A percentile compares a stretch with the other conserved stretches of the same genome.
Evolutionary conservation across 108 stramenopile genomes (phyloP).

Genomic region (Pseudonitzschia multiseries): DNA sequence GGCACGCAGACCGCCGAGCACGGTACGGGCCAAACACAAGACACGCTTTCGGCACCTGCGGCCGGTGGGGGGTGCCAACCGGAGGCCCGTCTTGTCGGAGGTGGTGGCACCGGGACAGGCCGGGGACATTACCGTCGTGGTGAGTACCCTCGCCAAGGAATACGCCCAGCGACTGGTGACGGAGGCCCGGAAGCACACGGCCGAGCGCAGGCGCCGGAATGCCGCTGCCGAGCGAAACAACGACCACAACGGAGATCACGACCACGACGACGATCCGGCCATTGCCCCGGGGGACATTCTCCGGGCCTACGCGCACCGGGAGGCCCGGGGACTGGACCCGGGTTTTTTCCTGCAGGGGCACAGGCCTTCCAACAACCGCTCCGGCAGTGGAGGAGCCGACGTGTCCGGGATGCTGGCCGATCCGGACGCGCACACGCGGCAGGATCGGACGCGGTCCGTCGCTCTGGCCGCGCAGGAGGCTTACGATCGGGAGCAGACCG

Average conservation of each 20-base stretch:
- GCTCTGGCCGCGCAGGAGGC: not conserved
- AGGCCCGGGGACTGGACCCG: constrained; percentile 69
- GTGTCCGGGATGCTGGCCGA: not conserved
- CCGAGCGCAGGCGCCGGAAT: constrained; percentile 20
- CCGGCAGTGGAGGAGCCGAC: not conserved
- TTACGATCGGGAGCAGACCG: not conserved
- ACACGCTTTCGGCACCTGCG: constrained; percentile 7
- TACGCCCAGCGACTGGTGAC: constrained; percentile 79
- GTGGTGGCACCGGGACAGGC: constrained; percentile 68
- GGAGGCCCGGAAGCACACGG: constrained; percentile 52
- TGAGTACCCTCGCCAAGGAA: constrained; percentile 71
- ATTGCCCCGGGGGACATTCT: constrained; percentile 58
- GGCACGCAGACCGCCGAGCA: not conserved
- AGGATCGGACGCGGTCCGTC: not conserved
- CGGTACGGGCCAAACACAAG: not conserved
- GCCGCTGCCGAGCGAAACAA: not conserved
- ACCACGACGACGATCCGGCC: constrained; percentile 16
- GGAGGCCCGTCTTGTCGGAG: constrained; percentile 40
- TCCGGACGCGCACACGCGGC: not conserved
- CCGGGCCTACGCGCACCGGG: constrained; percentile 53
- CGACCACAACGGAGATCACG: not conserved
- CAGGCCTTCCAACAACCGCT: not conserved
- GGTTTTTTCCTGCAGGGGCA: constrained; percentile 63
- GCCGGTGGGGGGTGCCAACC: not conserved
- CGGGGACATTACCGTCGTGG: constrained; percentile 66